phyloP scores from a whole-genome alignment of 2,329 filamentous ascomycete species.

The Aspergillus alliaceus region DNA sequence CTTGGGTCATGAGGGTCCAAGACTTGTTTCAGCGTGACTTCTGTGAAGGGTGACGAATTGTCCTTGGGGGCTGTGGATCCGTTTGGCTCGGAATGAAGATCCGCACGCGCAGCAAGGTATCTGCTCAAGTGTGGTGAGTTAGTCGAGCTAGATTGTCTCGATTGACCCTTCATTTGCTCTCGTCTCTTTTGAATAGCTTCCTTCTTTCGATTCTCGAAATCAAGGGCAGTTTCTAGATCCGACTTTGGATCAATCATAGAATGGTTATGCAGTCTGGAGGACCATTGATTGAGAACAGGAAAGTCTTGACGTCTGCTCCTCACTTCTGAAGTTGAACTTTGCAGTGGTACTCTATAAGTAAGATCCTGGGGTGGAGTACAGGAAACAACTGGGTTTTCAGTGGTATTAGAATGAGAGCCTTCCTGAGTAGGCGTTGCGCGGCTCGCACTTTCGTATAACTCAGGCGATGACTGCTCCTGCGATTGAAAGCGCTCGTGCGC shows the following conservation, averaged over 20 bases:
- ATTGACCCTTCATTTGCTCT: constrained; percentile 15
- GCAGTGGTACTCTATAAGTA: not conserved
- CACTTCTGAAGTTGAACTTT: not conserved
- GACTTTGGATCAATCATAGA: constrained; percentile 9
- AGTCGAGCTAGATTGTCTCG: not conserved
- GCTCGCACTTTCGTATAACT: not conserved
- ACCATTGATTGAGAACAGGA: constrained; percentile 26
- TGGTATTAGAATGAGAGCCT: not conserved
- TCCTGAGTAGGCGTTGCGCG: not conserved
- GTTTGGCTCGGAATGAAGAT: constrained; percentile 12
- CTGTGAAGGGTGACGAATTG: not conserved
- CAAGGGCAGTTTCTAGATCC: constrained; percentile 33
- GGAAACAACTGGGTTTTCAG: not conserved
- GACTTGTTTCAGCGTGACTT: not conserved
- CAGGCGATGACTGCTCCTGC: not conserved
- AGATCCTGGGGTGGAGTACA: not conserved
- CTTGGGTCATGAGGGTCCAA: constrained; percentile 30
- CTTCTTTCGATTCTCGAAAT: constrained; percentile 41
- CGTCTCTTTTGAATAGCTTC: constrained; percentile 30
- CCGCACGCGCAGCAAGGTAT: constrained; percentile 32
- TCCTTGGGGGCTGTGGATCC: not conserved
- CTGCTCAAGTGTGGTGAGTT: constrained; percentile 31
- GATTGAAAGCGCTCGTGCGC: constrained; percentile 15
- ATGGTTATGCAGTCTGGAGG: constrained; percentile 21
- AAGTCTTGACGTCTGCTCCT: constrained; percentile 15